Evolutionary conservation across 768 basidiomycete genomes (phyloP), one percentile per base, ranked within the genome.

Genomic region (Collybia sp.): DNA sequence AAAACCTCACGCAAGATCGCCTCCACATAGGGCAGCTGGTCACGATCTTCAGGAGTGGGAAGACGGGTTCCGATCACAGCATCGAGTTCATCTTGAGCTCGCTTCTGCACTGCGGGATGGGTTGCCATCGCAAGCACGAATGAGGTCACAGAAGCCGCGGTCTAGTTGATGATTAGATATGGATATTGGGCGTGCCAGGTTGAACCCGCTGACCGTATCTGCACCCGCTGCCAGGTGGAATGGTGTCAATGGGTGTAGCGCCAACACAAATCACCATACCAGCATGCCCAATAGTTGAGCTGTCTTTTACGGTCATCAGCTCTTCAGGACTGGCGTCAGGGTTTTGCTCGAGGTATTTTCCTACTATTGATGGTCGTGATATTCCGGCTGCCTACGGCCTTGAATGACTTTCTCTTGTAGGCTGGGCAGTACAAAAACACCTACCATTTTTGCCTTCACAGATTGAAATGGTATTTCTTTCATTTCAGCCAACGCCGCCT

Each of bases 91-190:
- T 32, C 43, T 20, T 52, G 50, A 3, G 50, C 53, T 42, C 52
- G 54, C 42, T 20, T 50, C 51, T 52, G 68, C 66, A 50, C 49
- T 16, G 45, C 43, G 6, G 53, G 58, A 19, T 45, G 44, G 36
- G 51, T 44, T 18, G 52, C 39, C 55, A 54, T 49, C 15, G 51
- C 52, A 18, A 4, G 10, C 3, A 37, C 6, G 10, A 37, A n/a
- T 37, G 35, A 4, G 13, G n/a, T 10, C 10, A 37, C 6, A n/a
- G 35, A 3, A 10, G 35, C 13, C 3, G 10, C 35, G 35, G 35
- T 37, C 35, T 37, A 10, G 8, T 25, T 10, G 17, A 18, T 34
- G 13, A 37, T 37, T 6, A 6, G 6, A 37, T 6, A 18, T 18
- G n/a, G 35, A 10, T 37, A 18, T 4, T 10, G n/a, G 17, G 10